Evolutionary conservation across 208 protist species (phyloP).

Genomic region (Phytomonas sp.): DNA sequence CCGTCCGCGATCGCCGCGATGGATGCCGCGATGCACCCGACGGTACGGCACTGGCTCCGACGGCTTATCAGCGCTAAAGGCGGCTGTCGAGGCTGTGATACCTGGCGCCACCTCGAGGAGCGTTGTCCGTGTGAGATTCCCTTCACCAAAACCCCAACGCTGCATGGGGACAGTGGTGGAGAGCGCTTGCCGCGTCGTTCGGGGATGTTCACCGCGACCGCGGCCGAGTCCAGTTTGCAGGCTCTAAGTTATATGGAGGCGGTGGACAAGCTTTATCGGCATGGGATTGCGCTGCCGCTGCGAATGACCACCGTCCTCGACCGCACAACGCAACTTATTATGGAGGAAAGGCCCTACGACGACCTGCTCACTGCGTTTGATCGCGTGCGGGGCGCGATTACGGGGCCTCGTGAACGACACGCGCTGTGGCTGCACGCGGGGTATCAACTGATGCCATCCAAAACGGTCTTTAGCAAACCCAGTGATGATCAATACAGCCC

Average conservation of each 20-base stretch:
- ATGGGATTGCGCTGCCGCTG: slow-evolving; percentile 56
- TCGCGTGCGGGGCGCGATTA: slow-evolving; percentile 65
- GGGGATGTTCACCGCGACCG: slow-evolving; percentile 14
- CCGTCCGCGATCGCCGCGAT: slow-evolving; percentile 34
- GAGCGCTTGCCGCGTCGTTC: slow-evolving; percentile 1
- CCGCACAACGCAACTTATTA: slow-evolving; percentile 47
- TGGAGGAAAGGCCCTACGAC: slow-evolving; percentile 55
- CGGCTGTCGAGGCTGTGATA: slow-evolving; percentile 68
- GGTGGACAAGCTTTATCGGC: slow-evolving; percentile 45
- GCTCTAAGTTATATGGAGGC: slow-evolving; percentile 47
- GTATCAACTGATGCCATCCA: slow-evolving; percentile 61
- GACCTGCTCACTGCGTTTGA: slow-evolving; percentile 76
- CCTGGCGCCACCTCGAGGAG: slow-evolving; percentile 58
- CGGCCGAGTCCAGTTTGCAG: slow-evolving; percentile 14
- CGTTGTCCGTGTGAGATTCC: slow-evolving; percentile 69
- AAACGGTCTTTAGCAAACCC: slow-evolving; percentile 75
- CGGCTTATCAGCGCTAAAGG: slow-evolving; percentile 40
- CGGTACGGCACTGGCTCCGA: slow-evolving; percentile 45
- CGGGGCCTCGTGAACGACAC: slow-evolving; percentile 67
- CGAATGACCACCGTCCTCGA: slow-evolving; percentile 42
- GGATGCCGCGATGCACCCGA: slow-evolving; percentile 69
- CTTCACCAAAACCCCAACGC: slow-evolving; percentile 29
- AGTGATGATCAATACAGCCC: slow-evolving; percentile 61
- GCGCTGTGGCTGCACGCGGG: slow-evolving; percentile 80
- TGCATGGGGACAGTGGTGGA: slow-evolving; percentile 16